A percentile compares a stretch with the other conserved stretches of the same genome.
phyloP scores from a whole-genome alignment of 306 rosid species.

The Inga leiocalycina region DNA sequence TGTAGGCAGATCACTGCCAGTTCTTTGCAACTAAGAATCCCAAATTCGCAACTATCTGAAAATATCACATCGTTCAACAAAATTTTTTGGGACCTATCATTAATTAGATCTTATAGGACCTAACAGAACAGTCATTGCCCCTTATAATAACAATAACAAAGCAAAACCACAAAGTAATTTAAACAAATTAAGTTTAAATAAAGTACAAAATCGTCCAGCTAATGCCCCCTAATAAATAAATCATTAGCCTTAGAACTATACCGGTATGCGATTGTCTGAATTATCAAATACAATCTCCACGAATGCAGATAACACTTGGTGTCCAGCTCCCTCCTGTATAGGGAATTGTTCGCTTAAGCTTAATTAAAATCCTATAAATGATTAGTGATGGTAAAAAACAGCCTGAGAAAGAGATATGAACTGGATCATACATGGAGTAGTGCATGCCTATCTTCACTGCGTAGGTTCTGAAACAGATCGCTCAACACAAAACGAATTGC shows the following conservation, averaged over 20 bases:
- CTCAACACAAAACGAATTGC: constrained; percentile 96
- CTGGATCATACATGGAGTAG: constrained; percentile 81
- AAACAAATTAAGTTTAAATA: background rate
- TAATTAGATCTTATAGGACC: background rate
- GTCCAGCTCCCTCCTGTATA: constrained; percentile 94
- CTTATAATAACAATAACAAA: constrained; percentile 1
- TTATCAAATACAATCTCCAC: constrained; percentile 99
- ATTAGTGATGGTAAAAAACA: background rate
- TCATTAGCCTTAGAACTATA: constrained; percentile 38
- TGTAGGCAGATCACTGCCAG: too few species aligned
- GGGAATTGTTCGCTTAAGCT: constrained; percentile 20
- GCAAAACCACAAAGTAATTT: background rate
- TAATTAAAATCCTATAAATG: constrained; percentile 22
- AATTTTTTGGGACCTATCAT: background rate
- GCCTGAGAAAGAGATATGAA: constrained; percentile 8
- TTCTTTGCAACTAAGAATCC: background rate
- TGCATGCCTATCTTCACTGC: constrained; percentile 84
- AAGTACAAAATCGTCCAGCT: constrained; percentile 10
- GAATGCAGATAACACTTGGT: constrained; percentile 85
- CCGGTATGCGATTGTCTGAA: constrained; percentile 96
- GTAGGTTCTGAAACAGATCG: constrained; percentile 86
- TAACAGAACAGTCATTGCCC: background rate
- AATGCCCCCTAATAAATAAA: constrained; percentile 6
- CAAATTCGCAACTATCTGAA: background rate
- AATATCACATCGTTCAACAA: background rate